Conservation (phyloP, 2,329 filamentous ascomycete species). For the Aspergillus melleus region DNA sequence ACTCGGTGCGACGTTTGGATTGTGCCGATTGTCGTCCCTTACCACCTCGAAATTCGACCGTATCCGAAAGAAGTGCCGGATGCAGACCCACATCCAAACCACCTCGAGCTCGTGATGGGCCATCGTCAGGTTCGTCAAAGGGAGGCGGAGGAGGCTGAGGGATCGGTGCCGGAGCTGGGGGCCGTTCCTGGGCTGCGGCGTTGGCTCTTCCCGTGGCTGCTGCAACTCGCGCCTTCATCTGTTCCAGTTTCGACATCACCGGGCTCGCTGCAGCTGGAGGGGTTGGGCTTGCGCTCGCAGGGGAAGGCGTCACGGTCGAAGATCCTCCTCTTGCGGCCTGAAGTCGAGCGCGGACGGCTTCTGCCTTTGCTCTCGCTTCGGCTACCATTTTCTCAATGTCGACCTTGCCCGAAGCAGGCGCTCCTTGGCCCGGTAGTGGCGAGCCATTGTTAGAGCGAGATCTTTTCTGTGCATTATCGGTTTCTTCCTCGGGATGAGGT, state of each 20-base stretch:
- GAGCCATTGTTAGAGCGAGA: constrained; percentile 53
- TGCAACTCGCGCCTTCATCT: constrained; percentile 76
- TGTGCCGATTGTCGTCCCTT: constrained; percentile 46
- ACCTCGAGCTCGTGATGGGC: constrained; percentile 55
- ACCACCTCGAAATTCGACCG: constrained; percentile 44
- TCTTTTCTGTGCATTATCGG: constrained; percentile 47
- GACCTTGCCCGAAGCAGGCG: constrained; percentile 34
- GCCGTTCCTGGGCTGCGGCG: constrained; percentile 47
- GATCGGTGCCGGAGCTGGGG: constrained; percentile 27
- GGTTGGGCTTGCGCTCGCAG: constrained; percentile 38
- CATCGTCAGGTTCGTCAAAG: constrained; percentile 54
- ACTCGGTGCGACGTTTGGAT: constrained; percentile 54
- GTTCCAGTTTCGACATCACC: constrained; percentile 68
- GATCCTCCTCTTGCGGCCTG: constrained; percentile 38
- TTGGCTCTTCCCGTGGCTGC: constrained; percentile 63
- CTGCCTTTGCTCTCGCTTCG: constrained; percentile 50
- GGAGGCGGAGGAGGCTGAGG: constrained; percentile 37
- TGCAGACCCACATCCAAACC: constrained; percentile 75
- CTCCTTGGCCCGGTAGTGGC: constrained; percentile 42
- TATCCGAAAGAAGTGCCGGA: constrained; percentile 65
- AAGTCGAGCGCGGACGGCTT: constrained; percentile 49
- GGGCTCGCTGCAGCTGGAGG: constrained; percentile 32
- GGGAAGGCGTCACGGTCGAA: constrained; percentile 23
- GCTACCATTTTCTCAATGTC: constrained; percentile 51
- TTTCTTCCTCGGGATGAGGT: constrained; percentile 50